Percentiles rank a stretch among this genome's conserved stretches.
These are phyloP conservation scores for Parietichytrium sp. DNA, from an alignment of 108 stramenopile species.

Conservation along the genomic window DNA sequence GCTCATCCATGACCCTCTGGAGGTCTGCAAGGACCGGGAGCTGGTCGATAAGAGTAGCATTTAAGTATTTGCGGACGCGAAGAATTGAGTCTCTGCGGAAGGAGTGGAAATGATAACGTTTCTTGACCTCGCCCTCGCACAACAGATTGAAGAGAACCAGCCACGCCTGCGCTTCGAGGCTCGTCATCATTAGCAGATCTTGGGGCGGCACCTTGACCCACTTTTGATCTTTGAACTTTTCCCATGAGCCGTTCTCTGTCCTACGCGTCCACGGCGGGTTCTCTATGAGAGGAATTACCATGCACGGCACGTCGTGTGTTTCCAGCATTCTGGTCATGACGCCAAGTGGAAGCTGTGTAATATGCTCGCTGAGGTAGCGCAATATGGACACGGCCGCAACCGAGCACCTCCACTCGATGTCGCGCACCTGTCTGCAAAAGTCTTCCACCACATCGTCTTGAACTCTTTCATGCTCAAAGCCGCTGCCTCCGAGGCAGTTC, in stretches of 20 bases:
- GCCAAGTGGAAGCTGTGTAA: conserved; percentile 47
- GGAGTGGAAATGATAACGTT: conserved; percentile 70
- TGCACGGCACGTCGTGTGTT: conserved; percentile 72
- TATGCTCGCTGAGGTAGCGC: conserved; percentile 61
- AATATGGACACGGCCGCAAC: conserved; percentile 56
- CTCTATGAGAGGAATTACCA: conserved; percentile 71
- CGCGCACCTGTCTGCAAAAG: conserved; percentile 32
- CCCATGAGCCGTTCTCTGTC: conserved; percentile 56
- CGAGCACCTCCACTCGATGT: conserved; percentile 53
- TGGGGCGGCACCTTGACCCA: conserved; percentile 62
- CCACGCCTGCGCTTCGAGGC: conserved; percentile 76
- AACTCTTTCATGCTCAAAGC: conserved; percentile 19
- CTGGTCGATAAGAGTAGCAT: conserved; percentile 72
- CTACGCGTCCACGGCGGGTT: conserved; percentile 81
- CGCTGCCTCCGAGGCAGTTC: background rate
- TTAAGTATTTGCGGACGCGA: conserved; percentile 69
- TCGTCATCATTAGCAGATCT: conserved; percentile 69
- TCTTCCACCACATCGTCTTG: conserved; percentile 30
- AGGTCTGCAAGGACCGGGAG: conserved; percentile 75
- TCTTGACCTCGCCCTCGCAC: conserved; percentile 59
- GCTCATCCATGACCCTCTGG: conserved; percentile 75
- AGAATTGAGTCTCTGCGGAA: conserved; percentile 71
- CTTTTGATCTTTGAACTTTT: conserved; percentile 69
- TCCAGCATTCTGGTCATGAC: conserved; percentile 63
- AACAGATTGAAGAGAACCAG: conserved; percentile 72